A percentile compares a stretch with the other conserved stretches of the same genome.
These are phyloP conservation scores for Angomonas deanei DNA, from an alignment of 208 protist genomes.

Conservation along the genomic window DNA sequence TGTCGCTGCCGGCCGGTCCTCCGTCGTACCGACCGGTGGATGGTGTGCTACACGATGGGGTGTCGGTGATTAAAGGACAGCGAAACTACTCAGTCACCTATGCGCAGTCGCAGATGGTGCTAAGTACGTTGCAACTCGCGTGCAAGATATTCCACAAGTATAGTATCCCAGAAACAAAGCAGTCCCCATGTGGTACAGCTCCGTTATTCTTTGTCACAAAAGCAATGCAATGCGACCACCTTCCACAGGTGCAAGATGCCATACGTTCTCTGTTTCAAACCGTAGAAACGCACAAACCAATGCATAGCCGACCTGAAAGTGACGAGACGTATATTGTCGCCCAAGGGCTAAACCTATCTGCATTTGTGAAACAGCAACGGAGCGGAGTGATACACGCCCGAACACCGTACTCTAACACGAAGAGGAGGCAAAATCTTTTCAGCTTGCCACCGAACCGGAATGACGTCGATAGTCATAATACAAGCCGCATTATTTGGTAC, in stretches of 20 bases:
- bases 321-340: constrained; percentile 57
- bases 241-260: constrained; percentile 23
- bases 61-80: constrained; percentile 59
- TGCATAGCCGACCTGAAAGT: constrained; percentile 31
- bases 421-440: constrained; percentile 16
- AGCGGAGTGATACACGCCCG: neutral
- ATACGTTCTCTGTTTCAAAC: constrained; percentile 26
- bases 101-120: constrained; percentile 71
- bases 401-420: neutral
- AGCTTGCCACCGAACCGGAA: constrained; percentile 32
- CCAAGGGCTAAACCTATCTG: constrained; percentile 14
- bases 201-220: constrained; percentile 65
- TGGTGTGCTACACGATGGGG: constrained; percentile 64
- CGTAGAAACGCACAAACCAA: constrained; percentile 34
- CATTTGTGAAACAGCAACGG: constrained; percentile 6
- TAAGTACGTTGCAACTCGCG: constrained; percentile 46
- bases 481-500: constrained; percentile 37
- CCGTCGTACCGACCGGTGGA: constrained; percentile 14
- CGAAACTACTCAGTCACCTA: constrained; percentile 63
- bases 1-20: neutral
- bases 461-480: constrained; percentile 17
- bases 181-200: too few species aligned
- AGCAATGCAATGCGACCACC: constrained; percentile 45
- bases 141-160: constrained; percentile 37
- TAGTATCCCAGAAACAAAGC: neutral